Conservation (phyloP, 768 basidiomycete genomes). For the Naganishia vishniacii region DNA sequence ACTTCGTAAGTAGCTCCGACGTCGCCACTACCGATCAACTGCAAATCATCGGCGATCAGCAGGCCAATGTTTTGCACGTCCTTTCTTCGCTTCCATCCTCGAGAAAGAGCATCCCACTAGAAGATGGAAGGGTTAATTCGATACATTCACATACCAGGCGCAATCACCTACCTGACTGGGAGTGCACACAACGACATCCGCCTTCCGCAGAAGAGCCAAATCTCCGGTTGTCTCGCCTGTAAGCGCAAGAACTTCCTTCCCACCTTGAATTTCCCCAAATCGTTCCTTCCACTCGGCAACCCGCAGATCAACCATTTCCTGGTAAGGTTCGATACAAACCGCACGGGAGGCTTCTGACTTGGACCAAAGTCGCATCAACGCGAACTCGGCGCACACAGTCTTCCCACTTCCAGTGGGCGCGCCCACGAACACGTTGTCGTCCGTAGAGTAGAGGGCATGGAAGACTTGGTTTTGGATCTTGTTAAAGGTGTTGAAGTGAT, state of each 20-base stretch:
- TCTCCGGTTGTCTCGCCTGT: constrained; percentile 94
- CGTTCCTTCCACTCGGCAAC: constrained; percentile 83
- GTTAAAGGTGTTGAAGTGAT: constrained; percentile 80
- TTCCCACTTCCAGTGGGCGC: constrained; percentile 96
- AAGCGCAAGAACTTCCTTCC: constrained; percentile 86
- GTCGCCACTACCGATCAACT: constrained; percentile 80
- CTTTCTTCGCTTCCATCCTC: constrained; percentile 93
- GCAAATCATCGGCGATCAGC: constrained; percentile 90
- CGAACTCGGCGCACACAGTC: constrained; percentile 95
- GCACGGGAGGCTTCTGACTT: constrained; percentile 73
- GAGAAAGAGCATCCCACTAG: constrained; percentile 90
- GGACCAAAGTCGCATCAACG: constrained; percentile 89
- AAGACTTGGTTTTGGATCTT: constrained; percentile 99
- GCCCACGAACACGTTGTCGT: constrained; percentile 94
- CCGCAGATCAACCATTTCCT: constrained; percentile 91
- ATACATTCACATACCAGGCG: not conserved
- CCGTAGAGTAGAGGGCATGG: constrained; percentile 91
- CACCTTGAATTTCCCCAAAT: constrained; percentile 74
- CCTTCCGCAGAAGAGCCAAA: constrained; percentile 81
- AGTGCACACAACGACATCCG: constrained; percentile 86
- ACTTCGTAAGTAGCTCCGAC: constrained; percentile 95
- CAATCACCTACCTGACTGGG: constrained; percentile 67
- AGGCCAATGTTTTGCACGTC: constrained; percentile 90
- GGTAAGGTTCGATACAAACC: constrained; percentile 92
- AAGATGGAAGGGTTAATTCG: constrained; percentile 6